These are phyloP conservation scores for Euphrasia arctica DNA, from an alignment of 305 asterid species.

Conservation along the genomic window DNA sequence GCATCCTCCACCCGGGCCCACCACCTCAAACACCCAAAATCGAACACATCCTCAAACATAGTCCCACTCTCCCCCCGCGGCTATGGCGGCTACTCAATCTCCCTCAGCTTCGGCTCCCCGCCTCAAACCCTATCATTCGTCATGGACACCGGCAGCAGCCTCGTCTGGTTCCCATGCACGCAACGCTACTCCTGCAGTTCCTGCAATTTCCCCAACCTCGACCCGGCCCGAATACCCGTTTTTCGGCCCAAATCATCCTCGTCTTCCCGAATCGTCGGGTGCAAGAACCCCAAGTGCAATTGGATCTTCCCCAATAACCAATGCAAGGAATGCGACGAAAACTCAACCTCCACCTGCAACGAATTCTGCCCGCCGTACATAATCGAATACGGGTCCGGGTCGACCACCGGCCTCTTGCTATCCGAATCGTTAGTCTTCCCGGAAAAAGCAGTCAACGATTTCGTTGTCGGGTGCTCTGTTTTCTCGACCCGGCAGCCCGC, in stretches of 20 bases:
- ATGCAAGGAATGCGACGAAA: conserved; percentile 31
- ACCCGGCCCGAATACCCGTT: conserved; percentile 23
- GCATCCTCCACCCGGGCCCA: conserved; percentile 46
- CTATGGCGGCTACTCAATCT: conserved; percentile 50
- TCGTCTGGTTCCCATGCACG: conserved; percentile 61
- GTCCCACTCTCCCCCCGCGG: conserved; percentile 39
- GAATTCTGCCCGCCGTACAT: conserved; percentile 46
- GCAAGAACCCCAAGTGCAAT: conserved; percentile 42
- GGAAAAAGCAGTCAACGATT: conserved; percentile 20
- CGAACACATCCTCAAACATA: conserved; percentile 26
- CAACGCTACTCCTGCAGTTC: conserved; percentile 34
- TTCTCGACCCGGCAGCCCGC: conserved; percentile 34
- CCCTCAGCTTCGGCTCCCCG: conserved; percentile 55
- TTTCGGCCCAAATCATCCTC: conserved; percentile 44
- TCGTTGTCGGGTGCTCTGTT: conserved; percentile 48
- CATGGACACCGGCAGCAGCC: conserved; percentile 66
- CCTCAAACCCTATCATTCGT: conserved; percentile 43
- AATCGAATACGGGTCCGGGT: conserved; percentile 44
- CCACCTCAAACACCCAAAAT: conserved; percentile 42
- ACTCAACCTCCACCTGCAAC: conserved; percentile 23
- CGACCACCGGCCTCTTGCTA: conserved; percentile 40
- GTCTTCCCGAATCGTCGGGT: conserved; percentile 38
- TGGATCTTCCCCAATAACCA: conserved; percentile 26
- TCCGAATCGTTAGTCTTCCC: conserved; percentile 38
- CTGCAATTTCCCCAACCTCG: conserved; percentile 33